Conservation (phyloP, 2,329 filamentous ascomycete genomes). For the Calonectria pauciramosa region DNA sequence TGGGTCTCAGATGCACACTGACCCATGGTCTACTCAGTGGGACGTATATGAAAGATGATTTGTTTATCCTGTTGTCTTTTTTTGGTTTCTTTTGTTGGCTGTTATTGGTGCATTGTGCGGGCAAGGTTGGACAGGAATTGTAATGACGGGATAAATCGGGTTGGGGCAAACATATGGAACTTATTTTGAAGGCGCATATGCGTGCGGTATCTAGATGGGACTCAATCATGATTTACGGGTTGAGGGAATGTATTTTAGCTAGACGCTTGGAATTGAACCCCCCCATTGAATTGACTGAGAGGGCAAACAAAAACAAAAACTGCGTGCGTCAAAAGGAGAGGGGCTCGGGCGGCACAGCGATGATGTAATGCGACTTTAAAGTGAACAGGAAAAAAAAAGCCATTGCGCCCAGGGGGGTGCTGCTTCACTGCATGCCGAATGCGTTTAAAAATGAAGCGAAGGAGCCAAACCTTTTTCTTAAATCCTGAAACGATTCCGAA, state of each 20-base stretch:
- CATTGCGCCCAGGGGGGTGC: neutral
- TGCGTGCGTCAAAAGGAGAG: neutral
- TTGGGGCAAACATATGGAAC: neutral
- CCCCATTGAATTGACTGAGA: neutral
- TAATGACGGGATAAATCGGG: neutral
- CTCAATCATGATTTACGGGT: constrained; percentile 15
- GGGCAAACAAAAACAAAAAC: neutral
- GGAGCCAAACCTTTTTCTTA: constrained; percentile 4
- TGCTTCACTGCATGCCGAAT: neutral
- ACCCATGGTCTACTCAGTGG: constrained; percentile 65
- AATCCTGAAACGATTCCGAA: constrained; percentile 23
- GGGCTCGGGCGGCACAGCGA: neutral
- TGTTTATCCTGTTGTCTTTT: constrained; percentile 9
- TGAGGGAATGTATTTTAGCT: constrained; percentile 4
- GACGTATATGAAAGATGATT: constrained; percentile 47
- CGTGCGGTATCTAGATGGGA: constrained; percentile 16
- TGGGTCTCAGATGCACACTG: constrained; percentile 63
- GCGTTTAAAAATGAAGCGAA: neutral
- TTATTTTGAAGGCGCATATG: constrained; percentile 3
- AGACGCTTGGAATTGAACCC: constrained; percentile 7
- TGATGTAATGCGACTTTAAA: neutral
- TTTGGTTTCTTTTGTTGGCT: neutral
- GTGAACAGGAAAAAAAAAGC: neutral
- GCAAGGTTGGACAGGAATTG: neutral
- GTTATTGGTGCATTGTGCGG: neutral